Base-by-base conservation (phyloP, 202 grass and related monocot species). In the Tripidium arundinaceum region DNA sequence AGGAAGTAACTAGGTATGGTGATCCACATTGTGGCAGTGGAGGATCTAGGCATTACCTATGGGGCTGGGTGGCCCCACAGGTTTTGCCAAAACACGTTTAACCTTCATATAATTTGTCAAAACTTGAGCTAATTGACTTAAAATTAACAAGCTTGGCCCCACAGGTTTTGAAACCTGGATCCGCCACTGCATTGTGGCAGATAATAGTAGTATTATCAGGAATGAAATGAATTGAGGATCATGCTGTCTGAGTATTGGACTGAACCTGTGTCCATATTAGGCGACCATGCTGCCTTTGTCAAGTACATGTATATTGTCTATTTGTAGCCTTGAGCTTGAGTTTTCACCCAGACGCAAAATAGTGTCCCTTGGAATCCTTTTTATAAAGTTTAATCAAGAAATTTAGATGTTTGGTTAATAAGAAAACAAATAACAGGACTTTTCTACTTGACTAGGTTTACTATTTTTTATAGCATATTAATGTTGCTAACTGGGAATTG, bases 141-240 rank as follows among this genome's bases (percentile, higher is more conserved):
- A n/a, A n/a, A n/a, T n/a, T n/a, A n/a, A n/a, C n/a, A n/a, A n/a
- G n/a, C n/a, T n/a, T n/a, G n/a, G n/a, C n/a, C n/a, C n/a, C n/a
- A n/a, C n/a, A n/a, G n/a, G n/a, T n/a, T n/a, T n/a, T n/a, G n/a
- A n/a, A n/a, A n/a, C n/a, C n/a, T n/a, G n/a, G n/a, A n/a, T n/a
- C n/a, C n/a, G n/a, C n/a, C n/a, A 1, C 1, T 33, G 63, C 13
- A 60, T 62, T n/a, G 7, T 75, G 49, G 47, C 59, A 71, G 24
- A 86, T 28, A 16, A 24, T 64, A 0, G 0, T 25, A 13, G 27
- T 65, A 15, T 65, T 31, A 63, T 45, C 57, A 46, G 16, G 16
- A 83, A 82, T 57, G 7, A 46, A 87, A 41, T 57, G 2, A 81
- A 16, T 64, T 42, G 2, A 15, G 73, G 18, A 37, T 82, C 50